These are phyloP conservation scores for Starmerella potacharoeniae DNA, from an alignment of 805 yeast genomes.

Conservation along the genomic window DNA sequence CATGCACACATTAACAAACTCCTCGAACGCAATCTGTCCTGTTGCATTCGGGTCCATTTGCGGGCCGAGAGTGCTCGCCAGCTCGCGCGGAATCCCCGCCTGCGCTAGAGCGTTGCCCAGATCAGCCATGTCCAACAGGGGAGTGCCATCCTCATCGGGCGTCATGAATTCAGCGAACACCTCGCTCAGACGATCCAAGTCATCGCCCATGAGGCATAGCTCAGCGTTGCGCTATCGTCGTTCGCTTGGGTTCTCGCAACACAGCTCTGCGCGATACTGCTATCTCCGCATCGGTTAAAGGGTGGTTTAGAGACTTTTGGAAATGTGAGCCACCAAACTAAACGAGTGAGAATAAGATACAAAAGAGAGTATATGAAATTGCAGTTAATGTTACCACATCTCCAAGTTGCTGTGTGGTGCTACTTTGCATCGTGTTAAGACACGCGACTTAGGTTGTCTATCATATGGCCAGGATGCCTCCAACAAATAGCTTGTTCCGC, in stretches of 20 bases:
- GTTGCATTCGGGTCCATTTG: constrained; percentile 22
- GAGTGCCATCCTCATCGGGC: constrained; percentile 24
- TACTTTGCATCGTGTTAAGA: no score
- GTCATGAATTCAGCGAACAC: constrained; percentile 27
- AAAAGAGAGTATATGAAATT: no score
- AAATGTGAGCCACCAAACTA: no score
- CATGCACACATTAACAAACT: constrained; percentile 20
- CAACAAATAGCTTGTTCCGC: constrained; percentile 9
- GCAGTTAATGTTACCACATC: no score
- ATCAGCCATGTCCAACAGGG: constrained; percentile 17
- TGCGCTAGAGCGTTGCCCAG: constrained; percentile 24
- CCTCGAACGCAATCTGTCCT: constrained; percentile 26
- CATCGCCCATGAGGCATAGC: not conserved
- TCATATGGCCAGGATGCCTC: constrained; percentile 6
- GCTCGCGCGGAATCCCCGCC: constrained; percentile 22
- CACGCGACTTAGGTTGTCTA: no score
- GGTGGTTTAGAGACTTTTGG: no score
- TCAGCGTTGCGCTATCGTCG: not conserved
- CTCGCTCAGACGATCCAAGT: constrained; percentile 7
- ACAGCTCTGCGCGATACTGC: not conserved
- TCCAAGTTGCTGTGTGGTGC: no score
- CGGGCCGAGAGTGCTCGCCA: constrained; percentile 14
- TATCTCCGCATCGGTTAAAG: not conserved
- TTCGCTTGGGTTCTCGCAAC: not conserved
- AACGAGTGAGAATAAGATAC: no score